phyloP scores from a whole-genome alignment of 2,329 filamentous ascomycete species.

The Hypoxylon sp. region DNA sequence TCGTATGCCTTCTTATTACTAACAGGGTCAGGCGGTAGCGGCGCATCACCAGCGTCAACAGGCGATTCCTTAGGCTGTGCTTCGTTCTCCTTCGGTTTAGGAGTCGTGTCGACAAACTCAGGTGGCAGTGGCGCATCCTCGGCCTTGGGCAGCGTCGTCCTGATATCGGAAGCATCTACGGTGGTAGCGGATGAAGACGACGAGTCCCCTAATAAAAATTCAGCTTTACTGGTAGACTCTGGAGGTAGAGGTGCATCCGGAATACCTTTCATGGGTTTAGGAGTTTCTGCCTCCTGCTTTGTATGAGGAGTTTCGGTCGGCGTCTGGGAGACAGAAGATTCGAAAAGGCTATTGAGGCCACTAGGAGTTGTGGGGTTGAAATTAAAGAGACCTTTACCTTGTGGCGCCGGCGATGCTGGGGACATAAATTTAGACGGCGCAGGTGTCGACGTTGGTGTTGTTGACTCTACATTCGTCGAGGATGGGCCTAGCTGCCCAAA shows the following conservation, averaged over 20 bases:
- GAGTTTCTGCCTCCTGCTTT: conserved; percentile 51
- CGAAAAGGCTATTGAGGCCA: conserved; percentile 36
- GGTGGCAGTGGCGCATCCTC: conserved; percentile 47
- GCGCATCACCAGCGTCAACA: conserved; percentile 44
- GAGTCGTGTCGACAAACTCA: conserved; percentile 44
- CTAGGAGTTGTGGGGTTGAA: conserved; percentile 42
- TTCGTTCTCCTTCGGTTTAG: conserved; percentile 22
- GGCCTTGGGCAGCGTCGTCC: conserved; percentile 33
- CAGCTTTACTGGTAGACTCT: conserved; percentile 62
- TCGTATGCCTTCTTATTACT: conserved; percentile 47
- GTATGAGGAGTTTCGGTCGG: conserved; percentile 46
- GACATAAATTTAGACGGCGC: conserved; percentile 58
- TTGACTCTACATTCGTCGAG: conserved; percentile 46
- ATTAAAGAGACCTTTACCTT: conserved; percentile 48
- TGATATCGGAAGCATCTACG: conserved; percentile 41
- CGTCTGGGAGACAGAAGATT: conserved; percentile 33
- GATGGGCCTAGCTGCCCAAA: conserved; percentile 36
- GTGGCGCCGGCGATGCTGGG: conserved; percentile 47
- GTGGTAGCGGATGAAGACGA: conserved; percentile 61
- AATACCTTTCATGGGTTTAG: conserved; percentile 41
- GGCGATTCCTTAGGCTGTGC: conserved; percentile 36
- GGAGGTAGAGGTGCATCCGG: conserved; percentile 59
- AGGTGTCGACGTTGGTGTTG: conserved; percentile 62
- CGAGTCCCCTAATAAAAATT: conserved; percentile 59
- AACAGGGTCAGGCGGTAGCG: conserved; percentile 55